Evolutionary conservation across 768 basidiomycete species (phyloP).

Genomic region (Russula sp.): DNA sequence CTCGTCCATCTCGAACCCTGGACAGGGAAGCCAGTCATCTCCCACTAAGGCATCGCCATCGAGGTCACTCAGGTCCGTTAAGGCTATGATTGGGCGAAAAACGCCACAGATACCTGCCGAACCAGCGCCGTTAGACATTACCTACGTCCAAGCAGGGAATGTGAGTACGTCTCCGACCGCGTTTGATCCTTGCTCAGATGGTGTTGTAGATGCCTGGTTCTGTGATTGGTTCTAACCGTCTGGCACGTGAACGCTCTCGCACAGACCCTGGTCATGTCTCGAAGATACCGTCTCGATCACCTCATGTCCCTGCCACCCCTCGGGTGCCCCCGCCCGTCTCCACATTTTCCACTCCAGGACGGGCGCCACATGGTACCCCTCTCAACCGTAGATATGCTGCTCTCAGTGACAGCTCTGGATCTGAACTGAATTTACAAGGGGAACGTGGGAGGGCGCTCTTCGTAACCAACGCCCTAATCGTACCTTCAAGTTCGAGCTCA

Average conservation of each 20-base stretch:
- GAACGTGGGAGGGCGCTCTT: slow-evolving; percentile 19
- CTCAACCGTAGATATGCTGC: slow-evolving; percentile 8
- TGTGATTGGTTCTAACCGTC: not conserved
- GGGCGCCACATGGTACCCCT: not conserved
- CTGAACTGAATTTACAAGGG: slow-evolving; percentile 13
- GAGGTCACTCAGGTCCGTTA: slow-evolving; percentile 20
- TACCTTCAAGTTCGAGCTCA: slow-evolving; percentile 19
- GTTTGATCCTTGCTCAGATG: not conserved
- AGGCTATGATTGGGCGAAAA: slow-evolving; percentile 20
- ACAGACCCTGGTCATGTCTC: slow-evolving; percentile 23
- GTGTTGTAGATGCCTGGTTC: not conserved
- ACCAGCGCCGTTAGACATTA: not conserved
- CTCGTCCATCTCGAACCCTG: not conserved
- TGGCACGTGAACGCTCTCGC: slow-evolving; percentile 20
- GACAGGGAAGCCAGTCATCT: slow-evolving; percentile 6
- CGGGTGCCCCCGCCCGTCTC: slow-evolving; percentile 16
- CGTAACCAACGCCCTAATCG: slow-evolving; percentile 20
- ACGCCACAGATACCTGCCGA: slow-evolving; percentile 13
- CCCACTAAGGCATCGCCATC: slow-evolving; percentile 22
- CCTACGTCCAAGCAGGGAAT: not conserved
- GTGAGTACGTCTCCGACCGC: slow-evolving; percentile 3
- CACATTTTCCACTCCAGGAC: slow-evolving; percentile 6
- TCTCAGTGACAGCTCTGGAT: slow-evolving; percentile 15
- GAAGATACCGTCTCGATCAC: slow-evolving; percentile 18
- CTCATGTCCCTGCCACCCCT: slow-evolving; percentile 9